Evolutionary conservation across 306 rosid genomes (phyloP).

Genomic region (Lablab purpureus): DNA sequence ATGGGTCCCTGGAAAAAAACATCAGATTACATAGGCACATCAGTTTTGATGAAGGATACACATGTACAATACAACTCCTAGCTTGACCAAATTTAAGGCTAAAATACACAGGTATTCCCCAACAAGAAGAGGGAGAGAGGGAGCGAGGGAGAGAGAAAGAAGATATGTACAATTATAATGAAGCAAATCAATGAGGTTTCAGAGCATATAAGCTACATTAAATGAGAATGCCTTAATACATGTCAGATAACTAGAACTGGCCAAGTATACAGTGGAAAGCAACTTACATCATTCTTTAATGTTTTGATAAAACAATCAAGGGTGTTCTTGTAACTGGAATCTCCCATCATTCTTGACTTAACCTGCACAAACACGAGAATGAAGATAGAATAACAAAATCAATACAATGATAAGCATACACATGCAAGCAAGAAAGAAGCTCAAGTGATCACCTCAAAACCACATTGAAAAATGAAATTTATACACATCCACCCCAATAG

Average conservation of each 20-base stretch:
- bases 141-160: neutral
- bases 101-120: neutral
- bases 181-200: neutral
- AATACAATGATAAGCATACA: conserved; percentile 3
- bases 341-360: conserved; percentile 99
- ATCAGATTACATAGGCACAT: conserved; percentile 29
- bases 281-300: conserved; percentile 86
- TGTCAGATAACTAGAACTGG: neutral
- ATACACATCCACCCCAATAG: conserved; percentile 6
- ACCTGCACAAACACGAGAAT: conserved; percentile 66
- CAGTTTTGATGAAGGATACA: conserved; percentile 29
- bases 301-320: conserved; percentile 92
- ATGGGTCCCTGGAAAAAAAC: conserved; percentile 75
- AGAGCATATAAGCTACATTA: neutral
- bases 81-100: conserved; percentile 7
- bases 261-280: conserved; percentile 17
- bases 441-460: conserved; percentile 25
- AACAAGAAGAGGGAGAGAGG: neutral
- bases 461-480: neutral
- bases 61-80: neutral
- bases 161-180: neutral
- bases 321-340: conserved; percentile 89
- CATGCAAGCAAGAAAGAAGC: conserved; percentile 36
- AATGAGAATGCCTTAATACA: neutral
- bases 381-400: conserved; percentile 40